Evolutionary conservation across 2,329 filamentous ascomycete species (phyloP), one percentile per base, ranked within the genome.

Genomic region (Aureobasidium mangrovei): DNA sequence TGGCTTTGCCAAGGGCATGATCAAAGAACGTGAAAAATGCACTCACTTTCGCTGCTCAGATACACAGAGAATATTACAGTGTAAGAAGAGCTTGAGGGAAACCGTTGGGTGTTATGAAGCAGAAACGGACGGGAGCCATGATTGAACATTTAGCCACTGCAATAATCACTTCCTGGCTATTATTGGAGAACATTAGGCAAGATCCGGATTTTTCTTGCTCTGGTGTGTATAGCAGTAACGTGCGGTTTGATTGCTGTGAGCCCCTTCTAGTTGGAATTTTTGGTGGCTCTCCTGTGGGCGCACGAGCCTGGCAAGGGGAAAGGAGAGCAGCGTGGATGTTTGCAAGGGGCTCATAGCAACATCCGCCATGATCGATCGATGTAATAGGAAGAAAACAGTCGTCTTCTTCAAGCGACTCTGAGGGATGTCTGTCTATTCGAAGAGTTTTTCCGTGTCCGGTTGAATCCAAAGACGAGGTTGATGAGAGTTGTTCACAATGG

Each of bases 271-370:
- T 49, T 39, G 31, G 7, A 32, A 24, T 31, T 49, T 7, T 10
- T 29, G 18, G 18, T 18, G 18, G 18, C 18, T 32, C 38, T 42
- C 47, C 38, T 41, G 10, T 40, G 36, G 18, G 47, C 18, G 47
- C 47, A 51, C 47, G 47, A 51, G 47, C 47, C 47, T 42, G 38
- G 47, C 47, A 51, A 51, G 38, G 47, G 47, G 47, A 32, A 27
- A 39, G 29, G 35, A 49, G 33, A 40, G n/a, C 26, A 7, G 44
- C 29, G 18, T 18, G 18, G 18, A 18, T 18, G 18, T 18, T 18
- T 18, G 33, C 36, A 33, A 51, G 47, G 47, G 47, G 47, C 35
- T 35, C 47, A 51, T 51, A n/a, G 47, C 47, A 49, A 49, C 46
- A 49, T 40, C 46, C 35, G 46, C 28, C 18, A 29, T 27, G 28